Evolutionary conservation across 2,329 filamentous ascomycete species (phyloP), one percentile per base, ranked within the genome.

Genomic region (Cadophora luteo-olivacea): DNA sequence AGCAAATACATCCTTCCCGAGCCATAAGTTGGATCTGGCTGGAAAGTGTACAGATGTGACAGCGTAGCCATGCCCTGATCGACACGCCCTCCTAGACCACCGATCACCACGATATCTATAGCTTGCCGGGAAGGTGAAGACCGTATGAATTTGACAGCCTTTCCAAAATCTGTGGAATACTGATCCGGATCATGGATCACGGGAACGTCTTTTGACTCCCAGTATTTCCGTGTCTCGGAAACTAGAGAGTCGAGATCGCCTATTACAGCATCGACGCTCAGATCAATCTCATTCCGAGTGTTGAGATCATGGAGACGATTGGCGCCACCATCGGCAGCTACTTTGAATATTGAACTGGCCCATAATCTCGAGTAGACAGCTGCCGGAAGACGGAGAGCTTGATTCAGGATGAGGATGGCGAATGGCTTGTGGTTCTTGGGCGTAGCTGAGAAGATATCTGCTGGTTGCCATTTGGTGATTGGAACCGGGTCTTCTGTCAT

Each of bases 311-410:
- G 80, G 72, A 97, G 85, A 48, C 88, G 86, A 77, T 98, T 97
- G 57, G 94, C 94, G 29, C 94, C 96, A 66, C 94, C 96, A 81
- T 99, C 96, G 33, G 94, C 96, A 68, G 94, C 97, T 64, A 98
- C 84, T 29, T 86, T 87, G 70, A 90, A 85, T 25, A 81, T 82
- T 64, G 92, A 90, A 61, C 75, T 75, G 16, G 64, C 55, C 72
- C 73, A 77, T 36, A 76, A 54, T 19, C 66, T 66, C 7, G 57
- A 57, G 65, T 76, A 49, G 83, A 85, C 77, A 14, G 73, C 65
- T 79, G 78, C 61, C n/a, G 69, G 72, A 1, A 77, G 72, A 8
- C 83, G 81, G 68, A 91, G 84, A 33, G 87, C 87, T 71, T 89
- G 87, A 73, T 91, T 89, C 22, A 91, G 80, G 54, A 90, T 80